phyloP scores from a whole-genome alignment of 129 eudicot genomes.

The Oenanthe sinensis region DNA sequence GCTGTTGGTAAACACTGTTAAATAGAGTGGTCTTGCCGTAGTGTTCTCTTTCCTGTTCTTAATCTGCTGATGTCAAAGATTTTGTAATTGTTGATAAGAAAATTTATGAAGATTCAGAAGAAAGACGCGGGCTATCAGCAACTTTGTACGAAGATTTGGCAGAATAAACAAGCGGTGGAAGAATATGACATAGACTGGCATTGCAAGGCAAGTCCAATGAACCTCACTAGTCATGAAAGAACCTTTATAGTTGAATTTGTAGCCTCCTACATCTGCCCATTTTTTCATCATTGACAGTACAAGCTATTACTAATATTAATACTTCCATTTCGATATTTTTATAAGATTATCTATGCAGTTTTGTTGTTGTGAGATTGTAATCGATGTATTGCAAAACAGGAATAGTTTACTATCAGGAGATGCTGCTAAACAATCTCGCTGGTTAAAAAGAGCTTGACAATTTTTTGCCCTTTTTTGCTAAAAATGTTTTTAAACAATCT shows the following conservation, averaged over 20 bases:
- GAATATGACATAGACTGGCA: constrained; percentile 13
- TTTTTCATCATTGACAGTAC: constrained; percentile 7
- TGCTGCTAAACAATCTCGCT: too few relatives aligned
- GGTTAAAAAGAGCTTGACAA: too few relatives aligned
- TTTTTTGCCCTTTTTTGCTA: too few relatives aligned
- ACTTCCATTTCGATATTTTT: not conserved
- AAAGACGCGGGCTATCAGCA: not conserved
- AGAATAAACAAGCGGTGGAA: not conserved
- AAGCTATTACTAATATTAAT: constrained; percentile 2
- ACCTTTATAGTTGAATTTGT: constrained; percentile 17
- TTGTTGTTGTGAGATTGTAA: not conserved
- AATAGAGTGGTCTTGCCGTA: constrained; percentile 6
- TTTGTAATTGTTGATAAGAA: constrained; percentile 3
- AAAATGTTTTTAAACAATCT: too few relatives aligned
- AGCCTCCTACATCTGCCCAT: constrained; percentile 20
- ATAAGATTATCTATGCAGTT: not conserved
- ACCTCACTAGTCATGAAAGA: constrained; percentile 26
- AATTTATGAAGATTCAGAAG: not conserved
- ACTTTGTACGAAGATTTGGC: not conserved
- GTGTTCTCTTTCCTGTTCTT: not conserved
- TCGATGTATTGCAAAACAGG: too few relatives aligned
- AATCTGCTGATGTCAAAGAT: constrained; percentile 6
- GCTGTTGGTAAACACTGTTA: constrained; percentile 3
- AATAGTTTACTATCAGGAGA: too few relatives aligned
- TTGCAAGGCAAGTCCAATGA: constrained; percentile 18